Evolutionary conservation across 257 asterid species (phyloP).

Genomic region (Mentha longifolia): DNA sequence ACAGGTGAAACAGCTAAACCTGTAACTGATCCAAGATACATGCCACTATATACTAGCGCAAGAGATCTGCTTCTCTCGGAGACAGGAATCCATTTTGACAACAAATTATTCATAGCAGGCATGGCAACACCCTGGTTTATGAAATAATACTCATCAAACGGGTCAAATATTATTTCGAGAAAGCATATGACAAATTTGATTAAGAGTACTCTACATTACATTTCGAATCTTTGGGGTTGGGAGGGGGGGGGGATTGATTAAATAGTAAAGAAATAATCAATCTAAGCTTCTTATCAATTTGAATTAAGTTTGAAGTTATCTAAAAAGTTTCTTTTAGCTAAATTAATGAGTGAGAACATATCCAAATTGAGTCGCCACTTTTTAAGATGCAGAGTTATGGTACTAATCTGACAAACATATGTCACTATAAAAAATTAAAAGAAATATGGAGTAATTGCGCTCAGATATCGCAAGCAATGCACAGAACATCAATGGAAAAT

Average conservation of each 20-base stretch:
- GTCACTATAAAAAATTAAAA: not conserved
- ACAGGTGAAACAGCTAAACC: slow-evolving; percentile 89
- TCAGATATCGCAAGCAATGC: slow-evolving; percentile 7
- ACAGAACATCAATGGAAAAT: slow-evolving; percentile 4
- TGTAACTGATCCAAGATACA: slow-evolving; percentile 98
- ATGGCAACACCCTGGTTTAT: slow-evolving; percentile 73
- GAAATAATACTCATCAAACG: slow-evolving; percentile 2
- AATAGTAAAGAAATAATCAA: slow-evolving; percentile 1
- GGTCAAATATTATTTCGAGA: slow-evolving; percentile 7
- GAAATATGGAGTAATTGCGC: not conserved
- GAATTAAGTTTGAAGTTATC: not conserved
- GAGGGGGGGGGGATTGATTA: not conserved
- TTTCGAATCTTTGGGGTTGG: not conserved
- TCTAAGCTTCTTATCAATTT: not conserved
- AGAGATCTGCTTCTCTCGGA: slow-evolving; percentile 99
- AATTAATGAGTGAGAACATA: not conserved
- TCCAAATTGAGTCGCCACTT: not conserved
- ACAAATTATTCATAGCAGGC: slow-evolving; percentile 97
- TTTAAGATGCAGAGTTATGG: slow-evolving; percentile 8
- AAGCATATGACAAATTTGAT: slow-evolving; percentile 2
- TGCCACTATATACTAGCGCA: slow-evolving; percentile 95
- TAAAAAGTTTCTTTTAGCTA: slow-evolving; percentile 3
- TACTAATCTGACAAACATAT: not conserved
- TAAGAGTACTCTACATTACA: not conserved
- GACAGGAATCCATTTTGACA: slow-evolving; percentile 96